Evolutionary conservation across 2,329 filamentous ascomycete genomes (phyloP).

Genomic region (Colletotrichum salicis): DNA sequence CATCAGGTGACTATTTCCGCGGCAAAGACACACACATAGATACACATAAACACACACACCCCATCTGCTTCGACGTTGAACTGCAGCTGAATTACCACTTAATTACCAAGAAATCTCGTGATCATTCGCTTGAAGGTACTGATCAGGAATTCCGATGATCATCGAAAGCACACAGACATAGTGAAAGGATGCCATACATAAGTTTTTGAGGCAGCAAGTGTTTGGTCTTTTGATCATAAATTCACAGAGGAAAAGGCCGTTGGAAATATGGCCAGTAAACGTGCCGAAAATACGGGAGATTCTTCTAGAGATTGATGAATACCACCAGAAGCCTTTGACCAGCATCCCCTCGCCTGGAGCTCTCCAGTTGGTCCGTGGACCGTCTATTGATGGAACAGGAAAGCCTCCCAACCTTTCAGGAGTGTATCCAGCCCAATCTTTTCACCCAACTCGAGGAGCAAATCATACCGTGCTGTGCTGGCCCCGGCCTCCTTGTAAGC

Average conservation of each 20-base stretch:
- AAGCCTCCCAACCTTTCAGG: conserved; percentile 3
- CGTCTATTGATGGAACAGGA: neutral
- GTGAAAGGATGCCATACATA: neutral
- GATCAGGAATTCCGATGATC: neutral
- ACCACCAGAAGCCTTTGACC: neutral
- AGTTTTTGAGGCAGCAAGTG: neutral
- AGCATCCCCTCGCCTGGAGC: neutral
- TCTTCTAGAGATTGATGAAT: neutral
- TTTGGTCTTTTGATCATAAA: neutral
- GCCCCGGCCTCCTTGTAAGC: neutral
- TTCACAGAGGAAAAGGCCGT: neutral
- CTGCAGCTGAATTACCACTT: neutral
- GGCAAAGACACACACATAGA: neutral
- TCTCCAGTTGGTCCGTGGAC: neutral
- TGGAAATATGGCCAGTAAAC: neutral
- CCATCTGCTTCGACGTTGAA: neutral
- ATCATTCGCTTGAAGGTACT: neutral
- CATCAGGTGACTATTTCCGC: neutral
- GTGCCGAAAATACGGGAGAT: neutral
- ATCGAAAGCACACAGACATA: neutral
- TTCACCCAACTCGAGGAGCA: neutral
- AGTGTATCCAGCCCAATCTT: conserved; percentile 1
- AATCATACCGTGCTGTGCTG: neutral
- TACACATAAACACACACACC: neutral
- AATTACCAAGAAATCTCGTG: neutral